Conservation (phyloP, 2,329 filamentous ascomycete genomes). For the Elsinoe arachidis region DNA sequence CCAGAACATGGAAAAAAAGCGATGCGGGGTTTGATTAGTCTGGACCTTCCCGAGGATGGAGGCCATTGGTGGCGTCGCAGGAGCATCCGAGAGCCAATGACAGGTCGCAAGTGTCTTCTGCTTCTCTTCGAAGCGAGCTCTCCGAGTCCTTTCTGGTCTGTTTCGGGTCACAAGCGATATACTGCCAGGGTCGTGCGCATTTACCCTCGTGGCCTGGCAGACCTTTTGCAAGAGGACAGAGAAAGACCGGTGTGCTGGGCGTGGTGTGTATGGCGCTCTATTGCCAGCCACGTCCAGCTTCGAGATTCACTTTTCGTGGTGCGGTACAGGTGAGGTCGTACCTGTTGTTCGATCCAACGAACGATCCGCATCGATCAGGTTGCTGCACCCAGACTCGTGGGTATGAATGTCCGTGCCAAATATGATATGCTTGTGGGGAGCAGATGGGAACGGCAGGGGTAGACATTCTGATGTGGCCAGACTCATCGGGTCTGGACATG, state of each 20-base stretch:
- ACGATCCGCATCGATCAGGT: constrained; percentile 7
- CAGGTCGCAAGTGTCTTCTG: not conserved
- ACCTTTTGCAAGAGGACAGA: not conserved
- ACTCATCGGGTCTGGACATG: not conserved
- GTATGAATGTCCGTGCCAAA: constrained; percentile 1
- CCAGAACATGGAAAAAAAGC: constrained; percentile 6
- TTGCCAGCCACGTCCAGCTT: not conserved
- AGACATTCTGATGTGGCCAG: not conserved
- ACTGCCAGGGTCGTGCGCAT: not conserved
- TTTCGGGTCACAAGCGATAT: constrained; percentile 9
- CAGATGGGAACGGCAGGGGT: not conserved
- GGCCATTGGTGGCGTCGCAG: not conserved
- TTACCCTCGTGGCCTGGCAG: not conserved
- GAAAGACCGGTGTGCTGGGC: constrained; percentile 1
- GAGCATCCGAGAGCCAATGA: not conserved
- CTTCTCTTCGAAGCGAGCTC: constrained; percentile 1
- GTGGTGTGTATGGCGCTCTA: not conserved
- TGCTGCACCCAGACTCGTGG: constrained; percentile 1
- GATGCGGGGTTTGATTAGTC: constrained; percentile 11
- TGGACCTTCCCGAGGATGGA: not conserved
- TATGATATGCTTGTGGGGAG: not conserved
- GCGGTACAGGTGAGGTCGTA: not conserved
- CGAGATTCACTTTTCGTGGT: not conserved
- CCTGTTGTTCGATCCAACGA: not conserved
- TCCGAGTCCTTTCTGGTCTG: constrained; percentile 6